These are phyloP conservation scores for Mortierella sp. DNA, from an alignment of 371 early-diverging fungal species.

Conservation along the genomic window DNA sequence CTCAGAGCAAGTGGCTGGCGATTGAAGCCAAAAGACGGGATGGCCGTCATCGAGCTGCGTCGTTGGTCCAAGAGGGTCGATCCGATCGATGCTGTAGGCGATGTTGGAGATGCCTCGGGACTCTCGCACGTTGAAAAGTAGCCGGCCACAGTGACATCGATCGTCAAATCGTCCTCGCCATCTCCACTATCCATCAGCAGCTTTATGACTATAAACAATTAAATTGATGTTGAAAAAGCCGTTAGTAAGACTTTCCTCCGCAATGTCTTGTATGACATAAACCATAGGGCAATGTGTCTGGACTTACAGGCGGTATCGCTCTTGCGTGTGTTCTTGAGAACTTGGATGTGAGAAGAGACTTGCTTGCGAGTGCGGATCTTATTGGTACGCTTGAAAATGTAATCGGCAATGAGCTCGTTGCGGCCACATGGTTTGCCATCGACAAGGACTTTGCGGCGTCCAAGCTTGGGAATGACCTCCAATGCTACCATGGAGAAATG, in stretches of 20 bases:
- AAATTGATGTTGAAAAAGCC: neutral
- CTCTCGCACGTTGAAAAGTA: constrained; percentile 30
- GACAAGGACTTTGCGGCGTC: constrained; percentile 71
- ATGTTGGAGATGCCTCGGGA: constrained; percentile 25
- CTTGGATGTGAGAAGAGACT: constrained; percentile 86
- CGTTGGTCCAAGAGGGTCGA: constrained; percentile 16
- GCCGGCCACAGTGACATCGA: constrained; percentile 26
- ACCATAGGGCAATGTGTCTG: no score
- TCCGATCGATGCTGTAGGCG: constrained; percentile 14
- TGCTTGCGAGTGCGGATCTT: constrained; percentile 80
- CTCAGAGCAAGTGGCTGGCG: constrained; percentile 10
- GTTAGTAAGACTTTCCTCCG: neutral
- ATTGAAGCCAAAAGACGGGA: constrained; percentile 24
- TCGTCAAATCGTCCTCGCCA: constrained; percentile 51
- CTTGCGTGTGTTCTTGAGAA: constrained; percentile 79
- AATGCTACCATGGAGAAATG: constrained; percentile 54
- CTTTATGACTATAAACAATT: constrained; percentile 63
- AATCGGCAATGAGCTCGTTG: constrained; percentile 83
- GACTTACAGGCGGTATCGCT: constrained; percentile 67
- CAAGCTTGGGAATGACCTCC: constrained; percentile 69
- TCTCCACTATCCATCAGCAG: constrained; percentile 67
- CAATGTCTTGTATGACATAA: neutral
- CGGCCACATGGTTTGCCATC: constrained; percentile 78
- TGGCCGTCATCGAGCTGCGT: constrained; percentile 33
- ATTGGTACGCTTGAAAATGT: constrained; percentile 75